phyloP scores from a whole-genome alignment of 352 stramenopile genomes.

The Peronosclerospora sorghi region DNA sequence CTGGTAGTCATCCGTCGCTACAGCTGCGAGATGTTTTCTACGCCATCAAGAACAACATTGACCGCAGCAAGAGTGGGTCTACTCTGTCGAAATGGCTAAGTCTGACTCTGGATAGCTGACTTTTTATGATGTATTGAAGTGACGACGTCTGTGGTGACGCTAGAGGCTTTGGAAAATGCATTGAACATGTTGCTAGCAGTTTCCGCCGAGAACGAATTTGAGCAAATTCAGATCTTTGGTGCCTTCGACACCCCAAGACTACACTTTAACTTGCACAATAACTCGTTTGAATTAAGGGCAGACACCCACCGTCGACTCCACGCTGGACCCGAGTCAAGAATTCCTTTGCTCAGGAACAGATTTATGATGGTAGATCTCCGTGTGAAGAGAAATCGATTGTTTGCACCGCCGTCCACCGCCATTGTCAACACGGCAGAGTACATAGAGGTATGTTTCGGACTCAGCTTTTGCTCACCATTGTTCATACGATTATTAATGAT shows the following conservation, averaged over 20 bases:
- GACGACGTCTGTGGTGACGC: slow-evolving; percentile 70
- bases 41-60: slow-evolving; percentile 85
- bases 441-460: slow-evolving; percentile 37
- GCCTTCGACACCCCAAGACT: slow-evolving; percentile 67
- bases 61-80: slow-evolving; percentile 72
- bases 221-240: slow-evolving; percentile 72
- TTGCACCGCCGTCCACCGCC: slow-evolving; percentile 45
- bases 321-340: slow-evolving; percentile 35
- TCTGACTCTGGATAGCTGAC: neutral
- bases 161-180: slow-evolving; percentile 72
- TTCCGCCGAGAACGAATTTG: slow-evolving; percentile 70
- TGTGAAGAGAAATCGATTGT: slow-evolving; percentile 77
- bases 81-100: too few species aligned
- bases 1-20: slow-evolving; percentile 50
- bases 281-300: slow-evolving; percentile 62
- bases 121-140: slow-evolving; percentile 26
- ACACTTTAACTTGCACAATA: slow-evolving; percentile 52
- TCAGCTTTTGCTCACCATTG: too few species aligned
- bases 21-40: slow-evolving; percentile 76
- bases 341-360: slow-evolving; percentile 55
- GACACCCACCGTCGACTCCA: slow-evolving; percentile 48
- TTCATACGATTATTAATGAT: too few species aligned
- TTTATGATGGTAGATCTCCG: slow-evolving; percentile 63
- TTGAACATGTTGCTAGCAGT: slow-evolving; percentile 73
- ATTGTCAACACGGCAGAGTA: slow-evolving; percentile 51